phyloP scores from a whole-genome alignment of 2,329 filamentous ascomycete species.

The Beauveria bassiana region DNA sequence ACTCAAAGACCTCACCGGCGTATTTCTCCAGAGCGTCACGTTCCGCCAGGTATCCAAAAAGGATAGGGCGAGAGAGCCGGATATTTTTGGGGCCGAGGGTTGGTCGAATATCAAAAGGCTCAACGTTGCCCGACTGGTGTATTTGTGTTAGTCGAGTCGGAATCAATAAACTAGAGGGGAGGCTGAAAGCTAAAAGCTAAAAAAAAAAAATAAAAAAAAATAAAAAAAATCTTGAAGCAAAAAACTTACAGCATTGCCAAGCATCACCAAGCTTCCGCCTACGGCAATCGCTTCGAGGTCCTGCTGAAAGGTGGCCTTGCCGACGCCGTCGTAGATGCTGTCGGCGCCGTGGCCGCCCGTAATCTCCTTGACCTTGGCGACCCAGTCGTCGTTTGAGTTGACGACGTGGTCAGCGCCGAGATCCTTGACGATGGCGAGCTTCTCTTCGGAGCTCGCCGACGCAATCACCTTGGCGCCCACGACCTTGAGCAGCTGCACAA shows the following conservation, averaged over 20 bases:
- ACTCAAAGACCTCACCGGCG: conserved; percentile 61
- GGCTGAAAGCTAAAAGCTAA: background rate
- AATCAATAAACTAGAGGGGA: too few species aligned
- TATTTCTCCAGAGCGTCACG: conserved; percentile 66
- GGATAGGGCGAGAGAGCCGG: conserved; percentile 64
- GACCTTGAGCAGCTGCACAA: conserved; percentile 65
- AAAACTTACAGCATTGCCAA: conserved; percentile 65
- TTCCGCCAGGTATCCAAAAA: conserved; percentile 63
- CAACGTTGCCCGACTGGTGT: conserved; percentile 57
- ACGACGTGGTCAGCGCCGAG: conserved; percentile 67
- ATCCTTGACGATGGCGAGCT: conserved; percentile 59
- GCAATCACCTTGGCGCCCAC: conserved; percentile 74
- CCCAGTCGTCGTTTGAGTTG: conserved; percentile 57
- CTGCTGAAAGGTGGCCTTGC: conserved; percentile 75
- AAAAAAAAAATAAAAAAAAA: too few species aligned
- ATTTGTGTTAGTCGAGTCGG: conserved; percentile 10
- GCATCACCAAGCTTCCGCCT: conserved; percentile 71
- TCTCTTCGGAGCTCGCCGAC: conserved; percentile 66
- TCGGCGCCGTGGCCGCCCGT: conserved; percentile 66
- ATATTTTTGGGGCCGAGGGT: conserved; percentile 66
- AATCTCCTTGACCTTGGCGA: conserved; percentile 54
- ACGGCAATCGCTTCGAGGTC: conserved; percentile 65
- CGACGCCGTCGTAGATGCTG: conserved; percentile 80
- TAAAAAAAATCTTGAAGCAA: background rate
- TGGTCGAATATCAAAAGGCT: conserved; percentile 48